phyloP scores from a whole-genome alignment of 495 filamentous ascomycete species.

The Penicillium taxi region DNA sequence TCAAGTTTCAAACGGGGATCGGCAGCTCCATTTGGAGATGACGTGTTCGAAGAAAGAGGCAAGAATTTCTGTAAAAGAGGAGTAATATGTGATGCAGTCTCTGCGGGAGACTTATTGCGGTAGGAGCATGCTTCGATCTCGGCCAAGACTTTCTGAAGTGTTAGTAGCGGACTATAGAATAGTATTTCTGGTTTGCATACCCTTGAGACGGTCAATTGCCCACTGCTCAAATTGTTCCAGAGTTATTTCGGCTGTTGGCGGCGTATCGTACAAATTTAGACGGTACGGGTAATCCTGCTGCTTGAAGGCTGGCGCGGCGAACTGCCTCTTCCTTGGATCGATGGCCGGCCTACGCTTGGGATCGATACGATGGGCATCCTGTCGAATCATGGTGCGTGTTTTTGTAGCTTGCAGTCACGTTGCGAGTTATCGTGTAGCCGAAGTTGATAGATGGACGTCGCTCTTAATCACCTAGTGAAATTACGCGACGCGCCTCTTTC shows the following conservation, averaged over 20 bases:
- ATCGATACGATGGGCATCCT: constrained; percentile 67
- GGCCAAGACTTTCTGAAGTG: constrained; percentile 59
- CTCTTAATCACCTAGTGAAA: too few relatives aligned
- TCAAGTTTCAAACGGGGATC: constrained; percentile 54
- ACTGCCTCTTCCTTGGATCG: constrained; percentile 79
- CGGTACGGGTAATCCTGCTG: constrained; percentile 72
- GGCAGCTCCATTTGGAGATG: constrained; percentile 42
- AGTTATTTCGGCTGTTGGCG: constrained; percentile 89
- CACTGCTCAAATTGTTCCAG: constrained; percentile 98
- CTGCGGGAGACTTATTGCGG: constrained; percentile 72
- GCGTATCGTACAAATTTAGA: constrained; percentile 83
- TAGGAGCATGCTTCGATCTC: constrained; percentile 95
- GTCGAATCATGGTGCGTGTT: constrained; percentile 68
- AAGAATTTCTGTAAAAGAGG: constrained; percentile 80
- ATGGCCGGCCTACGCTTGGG: constrained; percentile 66
- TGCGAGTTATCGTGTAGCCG: too few relatives aligned
- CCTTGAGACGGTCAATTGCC: constrained; percentile 87
- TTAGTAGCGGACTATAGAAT: constrained; percentile 2
- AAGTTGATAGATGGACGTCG: too few relatives aligned
- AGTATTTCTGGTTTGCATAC: constrained; percentile 33
- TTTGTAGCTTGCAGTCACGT: too few relatives aligned
- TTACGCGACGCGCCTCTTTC: too few relatives aligned
- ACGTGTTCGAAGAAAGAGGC: constrained; percentile 69
- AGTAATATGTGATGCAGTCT: constrained; percentile 71
- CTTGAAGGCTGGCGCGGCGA: constrained; percentile 62